These are phyloP conservation scores for Fraxinus cuspidata DNA, from an alignment of 257 asterid species.

Conservation along the genomic window DNA sequence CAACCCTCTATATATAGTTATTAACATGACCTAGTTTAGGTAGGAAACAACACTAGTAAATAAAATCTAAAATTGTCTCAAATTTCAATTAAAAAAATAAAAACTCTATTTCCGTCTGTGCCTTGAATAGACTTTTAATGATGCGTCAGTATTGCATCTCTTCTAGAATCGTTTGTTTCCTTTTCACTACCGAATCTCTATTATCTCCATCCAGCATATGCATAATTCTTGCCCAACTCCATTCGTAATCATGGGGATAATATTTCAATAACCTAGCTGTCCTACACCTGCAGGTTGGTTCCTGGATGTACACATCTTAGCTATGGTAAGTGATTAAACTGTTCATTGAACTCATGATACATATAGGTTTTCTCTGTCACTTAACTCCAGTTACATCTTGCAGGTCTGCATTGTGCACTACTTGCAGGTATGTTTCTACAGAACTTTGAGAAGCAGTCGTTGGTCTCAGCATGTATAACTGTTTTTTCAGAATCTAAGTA, in stretches of 20 bases:
- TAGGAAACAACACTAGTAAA: neutral
- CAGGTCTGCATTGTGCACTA: slow-evolving; percentile 93
- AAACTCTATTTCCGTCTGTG: neutral
- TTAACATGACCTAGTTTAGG: neutral
- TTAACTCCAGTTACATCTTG: slow-evolving; percentile 35
- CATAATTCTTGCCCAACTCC: neutral
- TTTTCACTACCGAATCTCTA: slow-evolving; percentile 7
- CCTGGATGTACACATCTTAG: slow-evolving; percentile 89
- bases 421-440: slow-evolving; percentile 70
- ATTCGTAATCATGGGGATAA: slow-evolving; percentile 11
- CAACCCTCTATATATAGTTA: neutral
- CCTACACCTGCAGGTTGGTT: slow-evolving; percentile 63
- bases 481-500: neutral
- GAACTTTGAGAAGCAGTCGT: neutral
- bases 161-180: neutral
- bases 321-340: slow-evolving; percentile 64
- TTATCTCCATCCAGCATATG: neutral
- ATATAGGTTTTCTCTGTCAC: slow-evolving; percentile 17
- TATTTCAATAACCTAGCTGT: slow-evolving; percentile 21
- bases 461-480: neutral
- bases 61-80: neutral
- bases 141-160: neutral
- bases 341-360: slow-evolving; percentile 17
- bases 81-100: neutral
- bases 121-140: neutral